A percentile compares a stretch with the other conserved stretches of the same genome.
These are phyloP conservation scores for Solanum arcanum DNA, from an alignment of 257 asterid genomes.

Conservation along the genomic window DNA sequence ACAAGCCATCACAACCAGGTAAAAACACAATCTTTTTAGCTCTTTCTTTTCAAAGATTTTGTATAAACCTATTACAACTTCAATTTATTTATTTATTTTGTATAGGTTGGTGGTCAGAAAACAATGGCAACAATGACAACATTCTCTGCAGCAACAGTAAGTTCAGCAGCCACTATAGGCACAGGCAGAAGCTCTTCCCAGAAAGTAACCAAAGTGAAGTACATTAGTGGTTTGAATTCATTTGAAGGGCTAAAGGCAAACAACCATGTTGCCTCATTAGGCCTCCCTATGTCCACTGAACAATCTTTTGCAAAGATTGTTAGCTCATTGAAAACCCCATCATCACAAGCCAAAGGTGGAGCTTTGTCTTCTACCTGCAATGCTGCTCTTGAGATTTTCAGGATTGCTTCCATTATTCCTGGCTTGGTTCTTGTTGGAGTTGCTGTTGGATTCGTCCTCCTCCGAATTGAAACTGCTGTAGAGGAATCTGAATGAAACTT, in stretches of 20 bases:
- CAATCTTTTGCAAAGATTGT: conserved; percentile 59
- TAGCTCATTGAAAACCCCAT: conserved; percentile 28
- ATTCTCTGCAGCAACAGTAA: conserved; percentile 26
- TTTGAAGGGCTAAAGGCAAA: conserved; percentile 85
- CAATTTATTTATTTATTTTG: not conserved
- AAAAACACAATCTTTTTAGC: not conserved
- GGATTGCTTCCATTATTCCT: conserved; percentile 53
- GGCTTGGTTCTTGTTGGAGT: conserved; percentile 72
- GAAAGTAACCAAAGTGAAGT: conserved; percentile 34
- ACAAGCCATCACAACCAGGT: conserved; percentile 16
- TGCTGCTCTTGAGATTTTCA: conserved; percentile 61
- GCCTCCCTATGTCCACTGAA: conserved; percentile 51
- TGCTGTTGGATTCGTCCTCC: conserved; percentile 82
- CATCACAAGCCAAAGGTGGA: conserved; percentile 26
- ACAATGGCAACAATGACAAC: conserved; percentile 48
- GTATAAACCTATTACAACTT: not conserved
- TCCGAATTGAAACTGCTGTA: conserved; percentile 55
- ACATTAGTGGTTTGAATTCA: conserved; percentile 57
- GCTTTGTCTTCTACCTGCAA: conserved; percentile 55
- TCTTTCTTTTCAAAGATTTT: not conserved
- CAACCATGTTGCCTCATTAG: conserved; percentile 45
- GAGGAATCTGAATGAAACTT: conserved; percentile 57
- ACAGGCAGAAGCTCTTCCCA: conserved; percentile 12
- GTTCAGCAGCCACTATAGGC: conserved; percentile 28
- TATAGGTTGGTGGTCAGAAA: conserved; percentile 15